These are phyloP conservation scores for Fusarium sp. DNA, from an alignment of 2,329 filamentous ascomycete genomes.

Conservation along the genomic window DNA sequence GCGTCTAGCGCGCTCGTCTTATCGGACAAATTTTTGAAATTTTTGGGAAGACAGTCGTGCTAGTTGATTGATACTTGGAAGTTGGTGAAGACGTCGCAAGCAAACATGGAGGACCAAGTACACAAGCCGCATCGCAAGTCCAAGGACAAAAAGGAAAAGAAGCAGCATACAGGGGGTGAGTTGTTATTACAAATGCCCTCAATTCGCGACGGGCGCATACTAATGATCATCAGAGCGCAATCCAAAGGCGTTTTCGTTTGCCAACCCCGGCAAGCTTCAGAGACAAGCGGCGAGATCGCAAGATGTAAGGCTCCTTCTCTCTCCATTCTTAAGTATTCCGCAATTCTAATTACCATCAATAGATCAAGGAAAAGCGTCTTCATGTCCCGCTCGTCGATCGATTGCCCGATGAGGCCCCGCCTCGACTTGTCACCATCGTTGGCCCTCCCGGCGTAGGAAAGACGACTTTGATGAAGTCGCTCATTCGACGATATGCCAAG, in stretches of 20 bases:
- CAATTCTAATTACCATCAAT: slow-evolving; percentile 43
- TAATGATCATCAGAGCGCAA: slow-evolving; percentile 71
- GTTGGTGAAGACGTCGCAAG: slow-evolving; percentile 47
- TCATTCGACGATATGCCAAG: slow-evolving; percentile 95
- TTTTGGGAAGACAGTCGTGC: slow-evolving; percentile 42
- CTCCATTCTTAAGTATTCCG: not conserved
- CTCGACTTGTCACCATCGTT: slow-evolving; percentile 92
- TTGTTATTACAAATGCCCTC: not conserved
- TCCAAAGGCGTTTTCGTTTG: slow-evolving; percentile 90
- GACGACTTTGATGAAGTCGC: slow-evolving; percentile 93
- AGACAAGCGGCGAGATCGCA: slow-evolving; percentile 79
- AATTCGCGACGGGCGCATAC: slow-evolving; percentile 28
- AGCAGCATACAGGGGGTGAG: slow-evolving; percentile 53
- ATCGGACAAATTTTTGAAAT: slow-evolving; percentile 49
- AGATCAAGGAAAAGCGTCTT: slow-evolving; percentile 95
- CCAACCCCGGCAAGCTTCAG: slow-evolving; percentile 83
- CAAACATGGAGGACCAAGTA: slow-evolving; percentile 81
- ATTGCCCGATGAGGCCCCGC: slow-evolving; percentile 93
- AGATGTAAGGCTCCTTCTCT: slow-evolving; percentile 67
- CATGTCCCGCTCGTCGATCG: slow-evolving; percentile 98
- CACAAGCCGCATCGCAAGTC: slow-evolving; percentile 88
- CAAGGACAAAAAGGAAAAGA: slow-evolving; percentile 86
- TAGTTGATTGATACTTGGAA: slow-evolving; percentile 40
- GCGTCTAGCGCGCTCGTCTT: slow-evolving; percentile 18
- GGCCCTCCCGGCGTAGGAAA: slow-evolving; percentile 96